Base-by-base conservation (phyloP, 495 filamentous ascomycete genomes). In the Xylaria venustula region DNA sequence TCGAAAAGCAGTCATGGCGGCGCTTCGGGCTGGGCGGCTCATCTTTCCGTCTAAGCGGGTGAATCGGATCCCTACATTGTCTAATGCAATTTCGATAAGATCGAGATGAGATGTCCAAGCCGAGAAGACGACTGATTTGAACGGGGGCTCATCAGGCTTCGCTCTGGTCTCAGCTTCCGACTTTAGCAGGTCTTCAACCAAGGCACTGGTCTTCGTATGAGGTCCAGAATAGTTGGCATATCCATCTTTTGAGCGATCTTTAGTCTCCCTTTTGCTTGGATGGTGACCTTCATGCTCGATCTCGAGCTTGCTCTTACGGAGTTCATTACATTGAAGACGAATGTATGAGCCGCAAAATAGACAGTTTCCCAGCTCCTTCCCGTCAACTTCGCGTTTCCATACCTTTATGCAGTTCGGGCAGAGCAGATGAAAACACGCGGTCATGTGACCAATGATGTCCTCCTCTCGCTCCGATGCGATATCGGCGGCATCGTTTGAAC, bases 71-170 rank as follows among this genome's bases (percentile, higher is more conserved):
- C 79, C 78, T 34, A 83, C 81, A 46, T 86, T 81, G 47, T 87
- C 80, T 14, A 98, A 78, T 2, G 94, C 93, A 50, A 91, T 84
- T 68, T 96, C 86, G 64, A 98, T 95, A 14, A 98, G 83, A 69
- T 98, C 93, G 32, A 98, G 85, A 70, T 97, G 92, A 2, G 89
- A 87, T 0, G 93, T 97, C 93, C 94, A 98, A 28, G 84, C 85
- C 1, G 92, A 96, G 71, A 98, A 97, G 19, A 98, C 85, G 14
- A 98, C 93, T 44, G 88, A 90, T 70, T 95, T 96, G 73, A 90
- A 87, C 0, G 92, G 91, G 0, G 78, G 81, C 57, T 90, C 77
- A 36, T 78, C 74, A 2, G 83, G 83, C 15, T 84, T 74, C 4
- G 72, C 69, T 50, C 81, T 70, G 69, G 86, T 92, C 63, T 88